Evolutionary conservation across 139 green algal genomes (phyloP), one percentile per base, ranked within the genome.

Genomic region (Axilococcus clingmanii): DNA sequence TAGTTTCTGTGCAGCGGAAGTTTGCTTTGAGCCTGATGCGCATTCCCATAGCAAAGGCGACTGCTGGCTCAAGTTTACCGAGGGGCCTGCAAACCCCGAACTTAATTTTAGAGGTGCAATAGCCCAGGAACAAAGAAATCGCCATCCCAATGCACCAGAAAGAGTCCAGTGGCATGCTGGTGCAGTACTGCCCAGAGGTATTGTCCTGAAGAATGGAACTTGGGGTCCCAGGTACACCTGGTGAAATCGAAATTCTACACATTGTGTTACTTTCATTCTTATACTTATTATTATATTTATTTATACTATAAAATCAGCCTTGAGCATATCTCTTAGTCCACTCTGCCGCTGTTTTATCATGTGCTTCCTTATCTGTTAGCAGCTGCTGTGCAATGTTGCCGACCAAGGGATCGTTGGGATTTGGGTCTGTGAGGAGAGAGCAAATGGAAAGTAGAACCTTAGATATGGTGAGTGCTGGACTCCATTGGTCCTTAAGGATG

Each of bases 401-500:
- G 4, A 97, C 85, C 24, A 97, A 64, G 3, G 89, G 83, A 52
- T 97, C 89, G 27, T 83, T 82, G 93, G 89, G 89, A 62, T 95
- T 95, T 32, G 81, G 74, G 44, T 95, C 86, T 9, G 85, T 95
- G 3, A 96, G 72, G 41, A 96, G 76, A 2, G 88, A 94, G 74
- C 82, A 92, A 28, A 96, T 83, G 47, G 86, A 93, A 9, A 95
- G 75, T 55, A 88, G 49, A 16, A 87, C 75, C 55, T 94, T 95
- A 20, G 72, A 84, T 3, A 95, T 73, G 15, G 84, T 95, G 22
- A 94, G 65, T 32, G 87, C 87, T 5, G 87, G 87, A 48, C 77
- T 89, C 87, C 87, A 95, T 60, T 94, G 71, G 31, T 95, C 86
- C 44, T 93, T 94, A 4, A 95, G 58, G 53, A 95, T 87, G 63